A percentile compares a stretch with the other conserved stretches of the same genome.
These are phyloP conservation scores for Senna tora DNA, from an alignment of 306 rosid genomes.

Conservation along the genomic window DNA sequence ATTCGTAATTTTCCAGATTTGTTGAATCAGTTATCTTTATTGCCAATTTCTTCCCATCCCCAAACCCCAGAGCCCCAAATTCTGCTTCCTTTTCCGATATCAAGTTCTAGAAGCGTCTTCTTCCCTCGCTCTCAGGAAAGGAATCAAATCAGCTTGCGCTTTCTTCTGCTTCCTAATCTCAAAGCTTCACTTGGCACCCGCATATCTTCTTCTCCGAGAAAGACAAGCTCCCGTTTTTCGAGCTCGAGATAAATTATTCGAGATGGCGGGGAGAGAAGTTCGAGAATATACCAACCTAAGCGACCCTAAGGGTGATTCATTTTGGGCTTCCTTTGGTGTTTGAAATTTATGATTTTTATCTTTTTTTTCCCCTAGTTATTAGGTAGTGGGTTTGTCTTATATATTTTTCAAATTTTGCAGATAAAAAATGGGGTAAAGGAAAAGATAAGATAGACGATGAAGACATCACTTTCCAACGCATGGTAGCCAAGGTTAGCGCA, in stretches of 20 bases:
- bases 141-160: slow-evolving; percentile 9
- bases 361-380: neutral
- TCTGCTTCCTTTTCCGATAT: neutral
- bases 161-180: neutral
- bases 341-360: neutral
- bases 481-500: slow-evolving; percentile 99
- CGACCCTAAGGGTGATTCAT: slow-evolving; percentile 80
- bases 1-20: neutral
- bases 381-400: slow-evolving; percentile 23
- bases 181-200: neutral
- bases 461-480: slow-evolving; percentile 93
- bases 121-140: neutral
- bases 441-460: slow-evolving; percentile 96
- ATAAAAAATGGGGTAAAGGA: slow-evolving; percentile 92
- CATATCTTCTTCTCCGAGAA: neutral
- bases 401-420: slow-evolving; percentile 44
- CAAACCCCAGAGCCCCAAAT: neutral
- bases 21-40: neutral
- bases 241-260: slow-evolving; percentile 17
- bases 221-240: neutral
- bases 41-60: neutral
- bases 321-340: neutral
- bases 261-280: slow-evolving; percentile 97
- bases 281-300: slow-evolving; percentile 98
- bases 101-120: slow-evolving; percentile 22